These are phyloP conservation scores for Rosa chinensis DNA, from an alignment of 306 rosid genomes.

Conservation along the genomic window DNA sequence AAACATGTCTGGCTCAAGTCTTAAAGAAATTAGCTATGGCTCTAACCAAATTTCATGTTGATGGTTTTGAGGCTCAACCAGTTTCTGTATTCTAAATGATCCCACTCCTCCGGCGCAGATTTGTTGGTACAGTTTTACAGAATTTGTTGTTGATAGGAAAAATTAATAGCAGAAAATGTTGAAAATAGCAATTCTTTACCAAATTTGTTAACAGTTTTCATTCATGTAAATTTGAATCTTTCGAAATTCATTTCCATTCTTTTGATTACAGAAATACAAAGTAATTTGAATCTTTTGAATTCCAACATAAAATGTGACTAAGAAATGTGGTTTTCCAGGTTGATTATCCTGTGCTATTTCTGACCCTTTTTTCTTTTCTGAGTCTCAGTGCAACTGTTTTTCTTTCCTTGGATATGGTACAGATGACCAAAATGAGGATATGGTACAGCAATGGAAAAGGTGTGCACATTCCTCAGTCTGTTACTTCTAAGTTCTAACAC, in stretches of 20 bases:
- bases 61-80: conserved; percentile 13
- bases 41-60: conserved; percentile 59
- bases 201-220: not conserved
- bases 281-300: not conserved
- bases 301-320: not conserved
- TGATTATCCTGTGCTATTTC: not conserved
- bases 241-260: not conserved
- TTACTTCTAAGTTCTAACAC: not conserved
- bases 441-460: not conserved
- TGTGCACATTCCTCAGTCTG: not conserved
- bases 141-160: not conserved
- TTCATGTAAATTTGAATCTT: not conserved
- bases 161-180: not conserved
- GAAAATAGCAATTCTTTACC: conserved; percentile 9
- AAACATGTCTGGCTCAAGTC: conserved; percentile 71
- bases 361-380: not conserved
- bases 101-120: not conserved
- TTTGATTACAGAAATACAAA: not conserved
- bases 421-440: not conserved
- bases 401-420: not conserved
- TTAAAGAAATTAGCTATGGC: conserved; percentile 76
- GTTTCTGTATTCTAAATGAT: not conserved
- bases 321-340: not conserved
- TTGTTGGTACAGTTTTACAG: conserved; percentile 8
- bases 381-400: not conserved